Conservation (phyloP, 140 eudicot genomes). For the Erigeron philadelphicus region DNA sequence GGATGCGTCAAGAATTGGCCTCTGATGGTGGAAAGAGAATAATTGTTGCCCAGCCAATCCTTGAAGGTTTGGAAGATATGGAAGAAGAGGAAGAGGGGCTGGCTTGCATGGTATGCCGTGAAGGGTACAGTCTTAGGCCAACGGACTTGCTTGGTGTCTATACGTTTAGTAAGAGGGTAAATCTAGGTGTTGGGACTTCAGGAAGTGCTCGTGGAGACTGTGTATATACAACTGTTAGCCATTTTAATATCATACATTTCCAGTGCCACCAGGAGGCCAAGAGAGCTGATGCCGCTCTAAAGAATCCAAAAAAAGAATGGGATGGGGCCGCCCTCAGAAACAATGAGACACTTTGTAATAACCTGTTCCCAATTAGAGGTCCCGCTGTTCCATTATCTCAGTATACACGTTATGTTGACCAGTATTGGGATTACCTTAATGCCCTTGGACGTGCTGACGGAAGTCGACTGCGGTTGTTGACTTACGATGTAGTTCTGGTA, state of each 20-base stretch:
- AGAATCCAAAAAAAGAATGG: conserved; percentile 92
- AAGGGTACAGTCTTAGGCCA: conserved; percentile 87
- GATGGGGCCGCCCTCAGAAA: conserved; percentile 97
- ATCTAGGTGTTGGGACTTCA: conserved; percentile 79
- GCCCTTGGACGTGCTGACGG: conserved; percentile 99
- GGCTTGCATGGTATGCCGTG: conserved; percentile 99
- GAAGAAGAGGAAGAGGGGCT: conserved; percentile 97
- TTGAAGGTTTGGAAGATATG: conserved; percentile 95
- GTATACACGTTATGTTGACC: conserved; percentile 83
- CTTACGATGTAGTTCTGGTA: conserved; percentile 96
- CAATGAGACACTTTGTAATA: conserved; percentile 91
- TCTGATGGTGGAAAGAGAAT: conserved; percentile 93
- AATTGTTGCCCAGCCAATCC: conserved; percentile 72
- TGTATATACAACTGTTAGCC: conserved; percentile 94
- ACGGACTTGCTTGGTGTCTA: conserved; percentile 79
- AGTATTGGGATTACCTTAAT: conserved; percentile 94
- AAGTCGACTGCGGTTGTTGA: conserved; percentile 82
- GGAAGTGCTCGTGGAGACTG: conserved; percentile 94
- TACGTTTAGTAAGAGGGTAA: conserved; percentile 91
- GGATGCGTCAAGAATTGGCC: conserved; percentile 75
- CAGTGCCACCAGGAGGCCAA: conserved; percentile 99
- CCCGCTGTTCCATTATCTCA: conserved; percentile 78
- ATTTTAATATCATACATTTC: conserved; percentile 93
- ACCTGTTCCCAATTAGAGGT: conserved; percentile 76
- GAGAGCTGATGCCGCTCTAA: conserved; percentile 92